Percentiles rank a stretch among this genome's conserved stretches.
Conservation (phyloP, 1,284 basidiomycete species). For the Stereum hirsutum region DNA sequence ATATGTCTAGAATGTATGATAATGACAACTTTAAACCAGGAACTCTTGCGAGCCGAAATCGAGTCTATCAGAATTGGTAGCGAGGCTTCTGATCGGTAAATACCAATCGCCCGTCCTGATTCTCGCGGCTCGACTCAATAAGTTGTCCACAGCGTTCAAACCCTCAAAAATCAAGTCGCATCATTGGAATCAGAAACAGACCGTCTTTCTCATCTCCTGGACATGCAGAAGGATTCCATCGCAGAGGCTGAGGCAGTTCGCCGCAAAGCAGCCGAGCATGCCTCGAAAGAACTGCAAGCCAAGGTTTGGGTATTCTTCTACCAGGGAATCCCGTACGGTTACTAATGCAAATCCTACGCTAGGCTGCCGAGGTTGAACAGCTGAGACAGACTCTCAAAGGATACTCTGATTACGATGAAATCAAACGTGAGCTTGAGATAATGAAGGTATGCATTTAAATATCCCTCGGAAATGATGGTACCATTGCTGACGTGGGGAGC, state of each 20-base stretch:
- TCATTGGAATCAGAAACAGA: constrained; percentile 72
- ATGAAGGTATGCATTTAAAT: constrained; percentile 67
- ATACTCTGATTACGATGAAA: constrained; percentile 86
- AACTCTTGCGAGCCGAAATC: constrained; percentile 88
- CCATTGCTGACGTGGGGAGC: background rate
- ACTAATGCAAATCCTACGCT: constrained; percentile 1
- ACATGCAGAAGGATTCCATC: constrained; percentile 55
- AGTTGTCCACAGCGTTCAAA: constrained; percentile 44
- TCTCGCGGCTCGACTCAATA: background rate
- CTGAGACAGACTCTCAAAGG: constrained; percentile 63
- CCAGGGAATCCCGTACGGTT: background rate
- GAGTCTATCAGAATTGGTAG: constrained; percentile 79
- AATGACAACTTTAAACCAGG: constrained; percentile 36
- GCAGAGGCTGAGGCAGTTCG: constrained; percentile 38
- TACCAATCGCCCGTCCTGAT: background rate
- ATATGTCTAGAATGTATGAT: background rate
- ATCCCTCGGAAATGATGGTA: background rate
- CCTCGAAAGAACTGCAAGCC: constrained; percentile 47
- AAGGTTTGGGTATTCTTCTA: constrained; percentile 30
- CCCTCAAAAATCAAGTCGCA: constrained; percentile 61
- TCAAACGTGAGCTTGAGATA: constrained; percentile 92
- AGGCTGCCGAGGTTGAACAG: constrained; percentile 57
- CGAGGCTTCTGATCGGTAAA: constrained; percentile 67
- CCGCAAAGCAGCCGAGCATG: constrained; percentile 52
- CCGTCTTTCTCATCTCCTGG: constrained; percentile 59